Evolutionary conservation across 2,329 filamentous ascomycete species (phyloP).

Genomic region (Epichloe sp.): DNA sequence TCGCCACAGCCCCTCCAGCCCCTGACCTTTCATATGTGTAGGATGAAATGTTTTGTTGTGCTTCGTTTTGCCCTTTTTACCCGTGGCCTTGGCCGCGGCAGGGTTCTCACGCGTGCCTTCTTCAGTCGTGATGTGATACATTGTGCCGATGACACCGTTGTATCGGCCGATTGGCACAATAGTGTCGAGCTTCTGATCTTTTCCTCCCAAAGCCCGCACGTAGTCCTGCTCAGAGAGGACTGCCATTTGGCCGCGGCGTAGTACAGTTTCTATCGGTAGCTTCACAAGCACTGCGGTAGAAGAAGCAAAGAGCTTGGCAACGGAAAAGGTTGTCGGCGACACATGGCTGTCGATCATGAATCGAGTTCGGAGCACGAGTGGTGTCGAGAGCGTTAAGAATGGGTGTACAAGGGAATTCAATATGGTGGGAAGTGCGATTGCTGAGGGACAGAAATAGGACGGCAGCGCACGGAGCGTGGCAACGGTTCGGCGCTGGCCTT

Average conservation of each 20-base stretch:
- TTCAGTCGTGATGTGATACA: constrained; percentile 73
- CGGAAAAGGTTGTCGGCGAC: constrained; percentile 68
- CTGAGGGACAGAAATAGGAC: constrained; percentile 57
- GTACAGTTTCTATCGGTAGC: constrained; percentile 80
- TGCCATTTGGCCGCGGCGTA: constrained; percentile 75
- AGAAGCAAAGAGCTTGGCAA: constrained; percentile 71
- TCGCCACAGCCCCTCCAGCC: constrained; percentile 53
- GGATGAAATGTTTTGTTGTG: constrained; percentile 18
- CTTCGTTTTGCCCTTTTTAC: constrained; percentile 21
- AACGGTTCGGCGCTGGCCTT: constrained; percentile 63
- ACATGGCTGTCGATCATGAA: constrained; percentile 71
- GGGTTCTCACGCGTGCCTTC: constrained; percentile 51
- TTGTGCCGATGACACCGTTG: constrained; percentile 76
- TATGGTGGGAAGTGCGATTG: constrained; percentile 69
- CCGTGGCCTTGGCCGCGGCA: constrained; percentile 21
- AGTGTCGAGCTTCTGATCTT: constrained; percentile 43
- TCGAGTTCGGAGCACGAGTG: constrained; percentile 73
- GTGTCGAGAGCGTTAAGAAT: constrained; percentile 67
- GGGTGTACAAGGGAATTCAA: constrained; percentile 78
- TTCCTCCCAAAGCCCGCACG: constrained; percentile 32
- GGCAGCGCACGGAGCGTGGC: constrained; percentile 67
- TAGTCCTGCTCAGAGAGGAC: constrained; percentile 47
- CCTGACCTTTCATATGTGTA: constrained; percentile 47
- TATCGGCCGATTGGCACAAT: constrained; percentile 74
- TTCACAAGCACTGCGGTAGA: constrained; percentile 72